Evolutionary conservation across 2,329 filamentous ascomycete species (phyloP).

Genomic region (Aureobasidium sp.): DNA sequence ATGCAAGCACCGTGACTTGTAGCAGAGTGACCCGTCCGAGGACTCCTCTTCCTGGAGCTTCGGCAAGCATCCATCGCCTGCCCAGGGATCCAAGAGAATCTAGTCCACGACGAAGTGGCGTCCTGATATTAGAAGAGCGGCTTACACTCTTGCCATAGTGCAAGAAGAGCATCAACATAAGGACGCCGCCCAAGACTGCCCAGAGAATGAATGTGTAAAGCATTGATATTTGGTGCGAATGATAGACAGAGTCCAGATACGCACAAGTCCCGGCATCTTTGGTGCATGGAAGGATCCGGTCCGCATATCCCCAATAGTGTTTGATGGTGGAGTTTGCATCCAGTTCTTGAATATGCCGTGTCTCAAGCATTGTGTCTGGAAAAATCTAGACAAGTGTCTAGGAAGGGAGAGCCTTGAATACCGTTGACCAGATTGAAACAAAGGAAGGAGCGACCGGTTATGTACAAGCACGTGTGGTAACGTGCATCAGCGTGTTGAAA

Average conservation of each 20-base stretch:
- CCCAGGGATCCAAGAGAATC: constrained; percentile 36
- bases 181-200: constrained; percentile 45
- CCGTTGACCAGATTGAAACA: neutral
- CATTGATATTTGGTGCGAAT: constrained; percentile 48
- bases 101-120: constrained; percentile 25
- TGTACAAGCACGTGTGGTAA: neutral
- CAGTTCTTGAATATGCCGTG: constrained; percentile 27
- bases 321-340: constrained; percentile 22
- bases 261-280: constrained; percentile 52
- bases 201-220: constrained; percentile 52
- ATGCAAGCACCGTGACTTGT: constrained; percentile 56
- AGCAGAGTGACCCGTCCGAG: constrained; percentile 64
- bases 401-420: neutral
- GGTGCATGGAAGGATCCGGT: constrained; percentile 49
- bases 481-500: neutral
- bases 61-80: constrained; percentile 54
- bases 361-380: neutral
- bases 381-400: neutral
- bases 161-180: constrained; percentile 38
- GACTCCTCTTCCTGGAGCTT: constrained; percentile 45
- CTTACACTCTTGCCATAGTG: constrained; percentile 18
- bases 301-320: constrained; percentile 51
- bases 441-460: neutral
- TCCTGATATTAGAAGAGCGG: constrained; percentile 7
- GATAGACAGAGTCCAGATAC: constrained; percentile 52